Conservation (phyloP, 2,329 filamentous ascomycete species). For the Penicillium sp. region DNA sequence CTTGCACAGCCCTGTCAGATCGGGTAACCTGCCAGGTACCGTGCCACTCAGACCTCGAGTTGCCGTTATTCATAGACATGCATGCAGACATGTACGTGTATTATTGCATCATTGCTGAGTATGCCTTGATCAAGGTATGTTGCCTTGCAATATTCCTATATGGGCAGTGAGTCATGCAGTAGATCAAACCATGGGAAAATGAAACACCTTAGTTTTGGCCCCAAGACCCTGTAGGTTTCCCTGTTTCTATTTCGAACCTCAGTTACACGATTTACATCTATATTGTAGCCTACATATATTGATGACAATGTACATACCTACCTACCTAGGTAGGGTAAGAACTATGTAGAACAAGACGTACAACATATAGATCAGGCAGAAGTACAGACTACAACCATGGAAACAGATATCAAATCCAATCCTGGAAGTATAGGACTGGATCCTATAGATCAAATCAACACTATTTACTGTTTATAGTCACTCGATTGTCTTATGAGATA, state of each 20-base stretch:
- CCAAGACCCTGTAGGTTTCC: no score
- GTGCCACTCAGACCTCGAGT: slow-evolving; percentile 1
- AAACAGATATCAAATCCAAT: background rate
- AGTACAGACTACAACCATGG: background rate
- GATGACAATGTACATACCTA: background rate
- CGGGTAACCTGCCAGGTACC: slow-evolving; percentile 9
- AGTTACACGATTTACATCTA: background rate
- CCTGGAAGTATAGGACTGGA: background rate
- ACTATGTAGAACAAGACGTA: background rate
- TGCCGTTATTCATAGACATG: background rate
- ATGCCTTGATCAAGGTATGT: background rate
- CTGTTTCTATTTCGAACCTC: background rate
- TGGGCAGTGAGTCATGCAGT: background rate
- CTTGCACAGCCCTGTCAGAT: slow-evolving; percentile 5
- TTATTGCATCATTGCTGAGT: background rate
- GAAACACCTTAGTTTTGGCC: background rate
- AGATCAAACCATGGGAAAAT: background rate
- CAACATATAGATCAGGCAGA: background rate
- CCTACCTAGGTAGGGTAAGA: background rate
- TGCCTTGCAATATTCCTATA: background rate
- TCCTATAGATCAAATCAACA: no score
- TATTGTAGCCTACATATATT: background rate
- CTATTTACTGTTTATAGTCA: background rate
- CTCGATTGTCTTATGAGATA: background rate
- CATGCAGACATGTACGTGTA: background rate